Evolutionary conservation across 768 basidiomycete species (phyloP), one percentile per base, ranked within the genome.

Genomic region (Phlebiopsis gigantea): DNA sequence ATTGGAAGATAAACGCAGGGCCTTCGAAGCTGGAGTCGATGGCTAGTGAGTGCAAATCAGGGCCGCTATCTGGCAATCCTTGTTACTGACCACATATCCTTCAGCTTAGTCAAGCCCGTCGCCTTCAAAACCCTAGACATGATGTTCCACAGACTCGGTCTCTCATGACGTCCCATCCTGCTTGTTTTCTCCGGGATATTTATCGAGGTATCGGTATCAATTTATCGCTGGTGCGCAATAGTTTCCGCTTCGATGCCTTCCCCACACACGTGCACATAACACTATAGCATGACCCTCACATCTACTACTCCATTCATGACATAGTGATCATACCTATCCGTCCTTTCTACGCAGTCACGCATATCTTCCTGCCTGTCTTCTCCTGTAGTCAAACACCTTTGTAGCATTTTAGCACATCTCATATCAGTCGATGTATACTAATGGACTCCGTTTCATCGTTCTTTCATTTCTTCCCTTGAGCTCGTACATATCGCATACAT

Each of bases 1-100:
- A 7, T 71, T 90, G 4, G 95, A 97, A 67, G 93, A 98, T 69
- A 96, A 95, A 69, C 80, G 90, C 22, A 79, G 83, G 62, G 95
- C 95, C 0, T 96, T 96, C 61, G 87, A 90, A 45, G 90, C 90
- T 51, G 95, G 95, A 0, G 93, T 98, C 50, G 91, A 97, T 62
- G 94, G 95, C 73, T 96, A 96, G 93, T 95, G 66, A 61, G 91
- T 84, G n/a, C 7, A n/a, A n/a, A n/a, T n/a, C n/a, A n/a, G n/a
- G n/a, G n/a, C n/a, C n/a, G n/a, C n/a, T 45, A 29, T n/a, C n/a
- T n/a, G 19, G 30, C 49, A 30, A 3, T n/a, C n/a, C 24, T 25
- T 52, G 39, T 9, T 30, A 19, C 25, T 30, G n/a, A 48, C 29
- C 12, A 21, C 12, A n/a, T 17, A 30, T n/a, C 15, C 2, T 60